phyloP scores from a whole-genome alignment of 2,329 filamentous ascomycete species.

The Pyricularia sp. region DNA sequence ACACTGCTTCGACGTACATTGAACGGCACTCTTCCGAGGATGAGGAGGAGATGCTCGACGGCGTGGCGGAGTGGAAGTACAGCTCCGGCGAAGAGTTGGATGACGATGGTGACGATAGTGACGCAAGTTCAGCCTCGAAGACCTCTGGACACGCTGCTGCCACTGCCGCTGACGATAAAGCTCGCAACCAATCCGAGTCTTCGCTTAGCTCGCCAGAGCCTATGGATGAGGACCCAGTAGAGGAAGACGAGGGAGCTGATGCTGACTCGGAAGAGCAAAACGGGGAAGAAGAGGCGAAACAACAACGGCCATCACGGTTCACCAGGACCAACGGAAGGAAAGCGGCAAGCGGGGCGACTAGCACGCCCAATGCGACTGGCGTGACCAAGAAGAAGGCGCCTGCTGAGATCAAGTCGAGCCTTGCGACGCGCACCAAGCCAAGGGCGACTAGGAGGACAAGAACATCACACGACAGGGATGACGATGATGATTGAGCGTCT shows the following conservation, averaged over 20 bases:
- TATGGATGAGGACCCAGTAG: slow-evolving; percentile 6
- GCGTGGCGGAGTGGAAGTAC: slow-evolving; percentile 51
- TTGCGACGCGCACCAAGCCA: slow-evolving; percentile 4
- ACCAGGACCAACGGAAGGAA: slow-evolving; percentile 3
- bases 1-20: slow-evolving; percentile 33
- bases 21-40: slow-evolving; percentile 50
- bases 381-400: slow-evolving; percentile 3
- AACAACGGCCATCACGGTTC: neutral
- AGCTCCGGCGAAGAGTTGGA: slow-evolving; percentile 24
- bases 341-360: neutral
- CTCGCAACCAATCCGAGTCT: neutral
- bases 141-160: neutral
- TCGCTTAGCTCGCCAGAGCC: slow-evolving; percentile 5
- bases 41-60: slow-evolving; percentile 52
- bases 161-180: neutral
- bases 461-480: neutral
- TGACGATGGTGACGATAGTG: neutral
- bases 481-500: slow-evolving; percentile 3
- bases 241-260: neutral
- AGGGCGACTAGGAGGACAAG: neutral
- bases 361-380: neutral
- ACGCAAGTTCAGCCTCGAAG: neutral
- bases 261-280: neutral
- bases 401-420: neutral
- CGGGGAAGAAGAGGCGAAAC: slow-evolving; percentile 1